Evolutionary conservation across 2,329 filamentous ascomycete species (phyloP).

Genomic region (Diplodia mutila): DNA sequence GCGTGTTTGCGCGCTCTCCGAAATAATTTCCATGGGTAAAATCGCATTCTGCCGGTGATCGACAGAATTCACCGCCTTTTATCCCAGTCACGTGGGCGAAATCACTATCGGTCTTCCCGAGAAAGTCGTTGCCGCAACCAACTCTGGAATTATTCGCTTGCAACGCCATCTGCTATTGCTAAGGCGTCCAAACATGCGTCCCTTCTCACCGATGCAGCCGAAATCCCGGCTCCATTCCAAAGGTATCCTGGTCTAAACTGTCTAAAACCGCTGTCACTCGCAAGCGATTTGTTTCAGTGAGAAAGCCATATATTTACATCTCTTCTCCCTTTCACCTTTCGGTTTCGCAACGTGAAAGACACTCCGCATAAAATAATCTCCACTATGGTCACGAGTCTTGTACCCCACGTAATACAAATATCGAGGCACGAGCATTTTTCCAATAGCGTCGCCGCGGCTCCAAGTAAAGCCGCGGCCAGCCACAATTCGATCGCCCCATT

Average conservation of each 20-base stretch:
- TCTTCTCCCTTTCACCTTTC: neutral
- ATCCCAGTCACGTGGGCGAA: neutral
- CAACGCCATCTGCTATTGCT: neutral
- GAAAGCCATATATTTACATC: neutral
- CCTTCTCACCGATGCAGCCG: neutral
- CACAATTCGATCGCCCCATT: neutral
- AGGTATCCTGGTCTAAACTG: neutral
- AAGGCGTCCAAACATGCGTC: neutral
- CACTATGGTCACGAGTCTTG: neutral
- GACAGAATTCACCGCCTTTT: conserved; percentile 1
- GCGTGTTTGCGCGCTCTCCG: neutral
- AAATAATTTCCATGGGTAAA: conserved; percentile 18
- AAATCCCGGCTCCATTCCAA: neutral
- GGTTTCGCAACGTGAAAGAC: neutral
- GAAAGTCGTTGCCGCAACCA: conserved; percentile 3
- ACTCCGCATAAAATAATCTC: neutral
- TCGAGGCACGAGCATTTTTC: conserved; percentile 1
- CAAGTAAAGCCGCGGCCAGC: conserved; percentile 7
- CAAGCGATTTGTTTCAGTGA: conserved; percentile 18
- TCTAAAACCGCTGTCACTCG: neutral
- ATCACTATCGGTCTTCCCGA: neutral
- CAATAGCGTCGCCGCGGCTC: conserved; percentile 1
- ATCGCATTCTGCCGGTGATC: conserved; percentile 8
- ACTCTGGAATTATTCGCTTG: neutral
- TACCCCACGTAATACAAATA: neutral